Conservation (phyloP, 164 flowering plant genomes). For the Aristolochia fimbriata region DNA sequence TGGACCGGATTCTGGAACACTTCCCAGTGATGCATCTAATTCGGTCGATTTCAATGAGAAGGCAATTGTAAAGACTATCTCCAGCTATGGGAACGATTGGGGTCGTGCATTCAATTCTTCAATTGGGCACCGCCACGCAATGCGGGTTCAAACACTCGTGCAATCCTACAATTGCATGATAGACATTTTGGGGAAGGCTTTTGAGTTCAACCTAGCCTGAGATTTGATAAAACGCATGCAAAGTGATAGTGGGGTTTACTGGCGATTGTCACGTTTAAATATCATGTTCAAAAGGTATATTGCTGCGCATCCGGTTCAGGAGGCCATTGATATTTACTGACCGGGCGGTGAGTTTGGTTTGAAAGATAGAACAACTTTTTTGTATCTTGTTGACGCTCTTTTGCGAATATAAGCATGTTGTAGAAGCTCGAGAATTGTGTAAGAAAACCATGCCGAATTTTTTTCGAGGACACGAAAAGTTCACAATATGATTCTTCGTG, state of each 20-base stretch:
- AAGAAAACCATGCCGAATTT: constrained; percentile 17
- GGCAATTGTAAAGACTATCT: constrained; percentile 45
- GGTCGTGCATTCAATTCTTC: constrained; percentile 65
- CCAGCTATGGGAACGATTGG: constrained; percentile 66
- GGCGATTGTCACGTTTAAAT: constrained; percentile 61
- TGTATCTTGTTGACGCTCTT: constrained; percentile 69
- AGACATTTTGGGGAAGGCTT: constrained; percentile 73
- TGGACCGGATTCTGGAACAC: neutral
- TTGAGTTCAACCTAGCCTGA: constrained; percentile 64
- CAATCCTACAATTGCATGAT: constrained; percentile 60
- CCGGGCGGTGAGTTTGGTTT: constrained; percentile 37
- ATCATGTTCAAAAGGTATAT: constrained; percentile 69
- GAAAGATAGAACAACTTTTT: constrained; percentile 57
- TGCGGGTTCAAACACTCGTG: constrained; percentile 41
- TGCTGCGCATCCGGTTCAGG: constrained; percentile 59
- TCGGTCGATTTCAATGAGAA: constrained; percentile 14
- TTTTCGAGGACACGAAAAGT: constrained; percentile 33
- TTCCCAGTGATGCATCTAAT: neutral
- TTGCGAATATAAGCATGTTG: constrained; percentile 83
- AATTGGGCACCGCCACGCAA: constrained; percentile 55
- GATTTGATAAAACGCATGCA: constrained; percentile 40
- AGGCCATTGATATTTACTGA: constrained; percentile 43
- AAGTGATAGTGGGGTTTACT: constrained; percentile 18
- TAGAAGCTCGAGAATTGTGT: constrained; percentile 75
- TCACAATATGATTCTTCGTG: constrained; percentile 69